Evolutionary conservation across 768 basidiomycete species (phyloP).

Genomic region (Dentipellis fragilis): DNA sequence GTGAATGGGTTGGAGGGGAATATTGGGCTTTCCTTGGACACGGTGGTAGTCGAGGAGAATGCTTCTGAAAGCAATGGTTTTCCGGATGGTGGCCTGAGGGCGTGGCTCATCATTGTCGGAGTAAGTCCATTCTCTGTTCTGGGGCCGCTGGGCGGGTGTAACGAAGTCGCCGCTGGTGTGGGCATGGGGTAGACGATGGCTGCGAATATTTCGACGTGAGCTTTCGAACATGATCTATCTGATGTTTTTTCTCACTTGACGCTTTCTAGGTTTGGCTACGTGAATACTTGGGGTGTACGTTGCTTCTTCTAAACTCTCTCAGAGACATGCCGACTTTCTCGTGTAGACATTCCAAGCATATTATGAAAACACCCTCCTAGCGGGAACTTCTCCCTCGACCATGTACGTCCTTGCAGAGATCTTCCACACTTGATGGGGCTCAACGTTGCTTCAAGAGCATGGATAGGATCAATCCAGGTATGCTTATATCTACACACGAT

Average conservation of each 20-base stretch:
- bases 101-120: constrained; percentile 33
- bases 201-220: constrained; percentile 37
- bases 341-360: constrained; percentile 62
- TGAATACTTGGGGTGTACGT: constrained; percentile 69
- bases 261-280: constrained; percentile 46
- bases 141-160: background rate
- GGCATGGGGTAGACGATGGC: constrained; percentile 12
- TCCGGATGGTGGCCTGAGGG: constrained; percentile 35
- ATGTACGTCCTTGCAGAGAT: constrained; percentile 32
- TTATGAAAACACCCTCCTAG: constrained; percentile 47
- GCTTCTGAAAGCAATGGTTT: constrained; percentile 12
- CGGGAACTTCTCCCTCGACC: constrained; percentile 41
- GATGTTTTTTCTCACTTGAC: background rate
- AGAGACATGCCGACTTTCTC: background rate
- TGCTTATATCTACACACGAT: background rate
- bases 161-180: background rate
- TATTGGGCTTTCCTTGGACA: too few species aligned
- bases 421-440: background rate
- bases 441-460: constrained; percentile 36
- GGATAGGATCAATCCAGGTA: constrained; percentile 75
- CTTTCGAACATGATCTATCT: background rate
- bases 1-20: too few species aligned
- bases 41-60: background rate
- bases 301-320: constrained; percentile 1
- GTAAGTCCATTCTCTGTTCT: constrained; percentile 19